Evolutionary conservation across 139 green algal genomes (phyloP).

Genomic region (Deuterostichococcus epilithicus): DNA sequence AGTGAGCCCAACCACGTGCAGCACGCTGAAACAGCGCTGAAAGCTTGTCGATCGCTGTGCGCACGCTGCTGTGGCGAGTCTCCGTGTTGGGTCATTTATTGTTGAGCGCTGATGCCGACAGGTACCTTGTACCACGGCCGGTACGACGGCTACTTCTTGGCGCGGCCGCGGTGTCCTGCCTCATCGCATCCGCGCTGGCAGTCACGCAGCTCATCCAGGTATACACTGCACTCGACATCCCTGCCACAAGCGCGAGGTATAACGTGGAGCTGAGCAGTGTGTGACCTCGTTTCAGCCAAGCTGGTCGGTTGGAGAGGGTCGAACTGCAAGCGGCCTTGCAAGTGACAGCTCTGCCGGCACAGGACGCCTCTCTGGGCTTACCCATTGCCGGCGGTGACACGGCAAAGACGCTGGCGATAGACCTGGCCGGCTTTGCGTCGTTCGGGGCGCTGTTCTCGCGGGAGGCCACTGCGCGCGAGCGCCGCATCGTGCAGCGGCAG

Average conservation of each 20-base stretch:
- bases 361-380: too few species aligned
- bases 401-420: slow-evolving; percentile 30
- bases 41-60: too few species aligned
- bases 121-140: slow-evolving; percentile 43
- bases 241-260: too few species aligned
- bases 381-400: too few species aligned
- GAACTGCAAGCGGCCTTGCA: too few species aligned
- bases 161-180: slow-evolving; percentile 25
- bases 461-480: slow-evolving; percentile 29
- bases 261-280: too few species aligned
- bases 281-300: too few species aligned
- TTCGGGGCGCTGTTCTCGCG: slow-evolving; percentile 35
- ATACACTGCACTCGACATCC: neutral
- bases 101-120: neutral
- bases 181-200: slow-evolving; percentile 29
- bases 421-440: slow-evolving; percentile 29
- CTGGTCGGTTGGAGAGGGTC: too few species aligned
- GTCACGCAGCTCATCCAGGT: slow-evolving; percentile 1
- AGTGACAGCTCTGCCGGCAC: too few species aligned
- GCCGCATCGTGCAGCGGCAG: slow-evolving; percentile 31
- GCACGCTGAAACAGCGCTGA: neutral
- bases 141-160: slow-evolving; percentile 38
- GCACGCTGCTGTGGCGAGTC: neutral
- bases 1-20: slow-evolving; percentile 19
- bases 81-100: neutral